Conservation (phyloP, 768 basidiomycete genomes). For the Mycena crocata region DNA sequence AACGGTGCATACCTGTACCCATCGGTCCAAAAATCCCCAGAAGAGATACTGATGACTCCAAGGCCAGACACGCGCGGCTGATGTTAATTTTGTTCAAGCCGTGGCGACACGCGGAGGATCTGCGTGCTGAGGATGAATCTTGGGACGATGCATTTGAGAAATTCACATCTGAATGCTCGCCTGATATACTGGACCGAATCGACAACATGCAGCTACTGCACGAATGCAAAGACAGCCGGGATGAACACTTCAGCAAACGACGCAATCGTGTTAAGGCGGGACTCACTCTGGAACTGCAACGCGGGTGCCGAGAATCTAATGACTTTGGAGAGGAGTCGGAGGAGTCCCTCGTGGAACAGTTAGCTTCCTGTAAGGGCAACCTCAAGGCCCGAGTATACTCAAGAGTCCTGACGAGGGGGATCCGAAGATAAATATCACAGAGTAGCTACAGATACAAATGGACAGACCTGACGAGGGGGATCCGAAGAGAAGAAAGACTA, state of each 20-base stretch:
- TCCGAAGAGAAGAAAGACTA: too few species aligned
- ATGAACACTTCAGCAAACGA: conserved; percentile 1
- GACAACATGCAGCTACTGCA: conserved; percentile 15
- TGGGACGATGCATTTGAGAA: conserved; percentile 4
- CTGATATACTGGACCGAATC: conserved; percentile 28
- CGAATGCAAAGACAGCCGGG: conserved; percentile 18
- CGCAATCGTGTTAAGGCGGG: neutral
- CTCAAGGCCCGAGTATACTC: too few species aligned
- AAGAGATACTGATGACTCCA: neutral
- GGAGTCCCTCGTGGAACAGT: neutral
- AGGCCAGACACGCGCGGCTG: conserved; percentile 32
- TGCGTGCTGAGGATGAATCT: neutral
- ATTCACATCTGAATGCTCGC: neutral
- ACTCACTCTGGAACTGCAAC: neutral
- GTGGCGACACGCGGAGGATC: conserved; percentile 2
- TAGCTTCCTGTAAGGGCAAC: too few species aligned
- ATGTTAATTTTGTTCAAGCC: conserved; percentile 46
- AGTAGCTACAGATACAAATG: too few species aligned
- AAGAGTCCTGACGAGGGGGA: too few species aligned
- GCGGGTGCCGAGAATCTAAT: neutral
- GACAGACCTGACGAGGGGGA: too few species aligned
- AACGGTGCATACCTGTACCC: neutral
- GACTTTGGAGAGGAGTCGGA: neutral
- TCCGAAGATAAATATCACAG: too few species aligned
- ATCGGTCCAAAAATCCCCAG: neutral